Base-by-base conservation (phyloP, 2,329 filamentous ascomycete genomes). In the Penicillium verrucosum region DNA sequence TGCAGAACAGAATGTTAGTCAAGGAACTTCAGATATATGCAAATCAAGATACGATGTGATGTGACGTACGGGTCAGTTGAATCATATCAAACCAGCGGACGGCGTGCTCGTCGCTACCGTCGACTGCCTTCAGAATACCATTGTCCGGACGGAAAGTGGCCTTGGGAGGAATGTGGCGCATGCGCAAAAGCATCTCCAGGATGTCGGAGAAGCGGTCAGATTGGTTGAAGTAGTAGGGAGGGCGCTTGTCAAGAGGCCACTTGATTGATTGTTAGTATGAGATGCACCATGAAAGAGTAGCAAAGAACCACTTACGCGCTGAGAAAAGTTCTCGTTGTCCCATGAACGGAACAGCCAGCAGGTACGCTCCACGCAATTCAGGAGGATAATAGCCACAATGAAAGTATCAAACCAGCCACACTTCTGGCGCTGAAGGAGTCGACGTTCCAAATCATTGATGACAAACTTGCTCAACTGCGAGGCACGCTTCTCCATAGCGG, bases 341-440 rank as follows among this genome's bases (percentile, higher is more conserved):
- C 80, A 83, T 1, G 74, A 78, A 32, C 76, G 78, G 70, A 83
- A 86, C 3, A 84, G 71, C 76, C 81, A 83, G 65, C 81, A 81
- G 70, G 83, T 83, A 52, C 83, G 77, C 70, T 86, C 84, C 14
- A 85, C 80, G 59, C 81, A 84, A 56, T 81, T 82, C 25, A 86
- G 72, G 0, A 86, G 73, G 16, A 86, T 75, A n/a, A 86, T 74
- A 0, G 82, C 78, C 5, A 81, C 79, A n/a, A 86, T 70, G 65
- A 85, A 85, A 0, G 82, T 85, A 58, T 83, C 80, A 54, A 86
- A 85, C 44, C 78, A 78, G 50, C 80, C 81, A 23, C 78, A 79
- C 66, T 83, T 80, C 64, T 83, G 80, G 12, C 82, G 80, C 62
- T 84, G 82, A 8, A 85, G 75, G 5, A 86, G 71, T n/a, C 83